Evolutionary conservation across 352 stramenopile genomes (phyloP), one percentile per base, ranked within the genome.

Genomic region (Globisporangium emineosum): DNA sequence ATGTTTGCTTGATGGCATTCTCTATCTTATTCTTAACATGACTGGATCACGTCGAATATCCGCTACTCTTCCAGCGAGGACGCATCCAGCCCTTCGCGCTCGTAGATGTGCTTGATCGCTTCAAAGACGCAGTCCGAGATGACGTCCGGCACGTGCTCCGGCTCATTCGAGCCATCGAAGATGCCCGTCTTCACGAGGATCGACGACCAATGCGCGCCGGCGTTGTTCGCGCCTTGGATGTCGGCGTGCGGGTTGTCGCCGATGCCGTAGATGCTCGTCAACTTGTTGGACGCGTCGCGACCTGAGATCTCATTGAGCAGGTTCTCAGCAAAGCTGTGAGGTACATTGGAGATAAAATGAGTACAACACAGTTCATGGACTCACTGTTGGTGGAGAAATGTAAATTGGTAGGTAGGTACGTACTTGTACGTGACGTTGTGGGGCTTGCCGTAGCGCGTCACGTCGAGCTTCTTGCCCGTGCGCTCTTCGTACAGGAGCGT

Each of bases 131-230:
- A 74, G 12, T 90, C 71, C 5, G 85, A 75, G 42, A 79, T 73
- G 35, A 90, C 76, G 56, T 94, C 81, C 0, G 85, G 82, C 27
- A 70, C 45, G 64, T 96, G 83, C 43, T 89, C 77, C 13, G 85
- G 86, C 8, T 77, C 71, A 13, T 71, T 83, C 35, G 68, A 69
- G 61, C 80, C 83, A 60, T 89, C 73, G 65, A 85, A 97, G 43
- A 97, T 88, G 35, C 91, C 91, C 45, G 91, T 96, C 59, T 77
- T 76, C 65, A 97, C 86, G 12, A 97, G 79, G 17, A 97, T 79
- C 17, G 88, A 96, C 21, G 73, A 85, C 89, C 90, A 97, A 50
- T 87, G 65, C 5, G 80, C 71, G 5, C 88, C 88, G 25, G 88
- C 88, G 53, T 89, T 81, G 69, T 97, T 97, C 9, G 89, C 89